These are phyloP conservation scores for Cercospora nicotianae DNA, from an alignment of 2,329 filamentous ascomycete genomes.

Conservation along the genomic window DNA sequence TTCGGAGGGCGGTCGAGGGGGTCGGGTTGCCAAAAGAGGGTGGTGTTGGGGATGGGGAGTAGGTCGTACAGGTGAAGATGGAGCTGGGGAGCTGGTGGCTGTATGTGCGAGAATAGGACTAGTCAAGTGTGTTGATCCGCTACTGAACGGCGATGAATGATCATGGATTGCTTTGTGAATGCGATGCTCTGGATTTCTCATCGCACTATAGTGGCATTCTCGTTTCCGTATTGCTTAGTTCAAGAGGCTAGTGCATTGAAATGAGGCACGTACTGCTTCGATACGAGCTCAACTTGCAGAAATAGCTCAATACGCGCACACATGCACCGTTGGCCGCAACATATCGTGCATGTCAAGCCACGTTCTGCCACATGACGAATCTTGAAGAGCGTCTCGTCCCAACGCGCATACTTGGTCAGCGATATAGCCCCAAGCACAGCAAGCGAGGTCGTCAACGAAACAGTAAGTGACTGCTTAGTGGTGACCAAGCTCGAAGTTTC, in stretches of 20 bases:
- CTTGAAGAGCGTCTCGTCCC: neutral
- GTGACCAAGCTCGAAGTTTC: neutral
- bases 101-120: no score
- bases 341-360: neutral
- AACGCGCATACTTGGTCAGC: neutral
- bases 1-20: conserved; percentile 6
- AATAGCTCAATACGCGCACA: neutral
- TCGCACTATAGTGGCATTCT: neutral
- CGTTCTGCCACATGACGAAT: neutral
- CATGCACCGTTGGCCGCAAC: neutral
- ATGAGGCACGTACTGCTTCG: neutral
- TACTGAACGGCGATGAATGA: neutral
- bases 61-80: no score
- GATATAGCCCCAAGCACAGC: neutral
- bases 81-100: no score
- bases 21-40: conserved; percentile 28
- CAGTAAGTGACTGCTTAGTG: neutral
- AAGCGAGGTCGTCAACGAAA: neutral
- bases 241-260: neutral
- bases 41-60: neutral
- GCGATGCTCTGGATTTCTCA: neutral
- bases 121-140: no score
- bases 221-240: neutral
- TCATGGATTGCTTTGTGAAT: neutral
- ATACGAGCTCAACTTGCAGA: neutral